Percentiles rank a stretch among this genome's conserved stretches.
Conservation (phyloP, 2,329 filamentous ascomycete species). For the Claviceps sp. region DNA sequence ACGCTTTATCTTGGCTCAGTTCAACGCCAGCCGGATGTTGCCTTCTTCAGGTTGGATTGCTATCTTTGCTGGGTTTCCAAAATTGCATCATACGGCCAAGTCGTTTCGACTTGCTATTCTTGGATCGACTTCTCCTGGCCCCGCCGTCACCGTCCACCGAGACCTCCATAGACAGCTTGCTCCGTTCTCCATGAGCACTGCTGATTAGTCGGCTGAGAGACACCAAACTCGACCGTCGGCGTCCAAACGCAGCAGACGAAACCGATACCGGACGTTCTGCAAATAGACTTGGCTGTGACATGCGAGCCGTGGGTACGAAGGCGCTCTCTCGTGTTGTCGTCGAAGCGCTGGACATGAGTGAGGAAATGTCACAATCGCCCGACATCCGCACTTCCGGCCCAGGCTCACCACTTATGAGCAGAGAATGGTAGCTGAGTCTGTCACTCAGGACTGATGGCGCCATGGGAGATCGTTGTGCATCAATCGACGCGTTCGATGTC, state of each 20-base stretch:
- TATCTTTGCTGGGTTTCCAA: constrained; percentile 50
- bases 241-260: constrained; percentile 48
- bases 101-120: constrained; percentile 52
- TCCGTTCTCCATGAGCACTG: constrained; percentile 59
- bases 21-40: not conserved
- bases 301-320: constrained; percentile 30
- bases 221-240: constrained; percentile 61
- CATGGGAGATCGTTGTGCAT: constrained; percentile 60
- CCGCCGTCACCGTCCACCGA: constrained; percentile 40
- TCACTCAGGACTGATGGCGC: constrained; percentile 62
- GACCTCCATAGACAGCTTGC: constrained; percentile 60
- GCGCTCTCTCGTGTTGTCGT: constrained; percentile 60
- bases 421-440: constrained; percentile 55
- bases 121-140: constrained; percentile 37
- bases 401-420: constrained; percentile 60
- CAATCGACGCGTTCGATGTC: constrained; percentile 53
- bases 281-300: constrained; percentile 33
- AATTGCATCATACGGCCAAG: constrained; percentile 67
- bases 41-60: constrained; percentile 13
- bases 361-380: constrained; percentile 56
- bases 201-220: constrained; percentile 66
- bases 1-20: not conserved
- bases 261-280: constrained; percentile 50
- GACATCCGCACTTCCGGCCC: constrained; percentile 61
- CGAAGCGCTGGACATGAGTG: constrained; percentile 60